phyloP scores from a whole-genome alignment of 140 eudicot genomes.

The Anethum foeniculum region DNA sequence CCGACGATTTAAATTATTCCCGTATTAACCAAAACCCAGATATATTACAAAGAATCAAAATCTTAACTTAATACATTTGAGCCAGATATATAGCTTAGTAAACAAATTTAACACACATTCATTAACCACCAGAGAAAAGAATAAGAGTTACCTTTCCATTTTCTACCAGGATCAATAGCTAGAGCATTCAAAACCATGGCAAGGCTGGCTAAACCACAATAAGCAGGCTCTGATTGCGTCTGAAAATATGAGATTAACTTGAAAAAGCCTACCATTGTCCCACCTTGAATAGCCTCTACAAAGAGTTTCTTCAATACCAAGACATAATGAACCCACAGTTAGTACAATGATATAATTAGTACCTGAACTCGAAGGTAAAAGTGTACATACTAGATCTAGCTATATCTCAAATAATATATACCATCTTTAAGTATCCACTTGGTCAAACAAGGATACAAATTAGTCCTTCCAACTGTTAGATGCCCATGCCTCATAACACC shows the following conservation, averaged over 20 bases:
- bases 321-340: not conserved
- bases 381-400: not conserved
- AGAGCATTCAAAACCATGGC: conserved; percentile 98
- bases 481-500: not conserved
- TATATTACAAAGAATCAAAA: not conserved
- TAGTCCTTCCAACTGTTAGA: not conserved
- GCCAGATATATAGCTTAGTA: not conserved
- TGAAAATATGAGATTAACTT: conserved; percentile 87
- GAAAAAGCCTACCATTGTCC: conserved; percentile 93
- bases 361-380: not conserved
- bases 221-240: conserved; percentile 98
- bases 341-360: not conserved
- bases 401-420: not conserved
- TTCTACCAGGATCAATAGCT: conserved; percentile 92
- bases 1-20: not conserved
- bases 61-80: not conserved
- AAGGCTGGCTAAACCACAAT: conserved; percentile 95
- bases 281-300: conserved; percentile 78
- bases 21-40: not conserved
- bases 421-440: not conserved
- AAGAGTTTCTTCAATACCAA: conserved; percentile 67
- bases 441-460: not conserved
- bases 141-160: conserved; percentile 77
- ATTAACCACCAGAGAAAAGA: not conserved
- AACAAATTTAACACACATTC: not conserved